phyloP scores from a whole-genome alignment of 176 grass and related monocot species.

The Tuctoria greenei region DNA sequence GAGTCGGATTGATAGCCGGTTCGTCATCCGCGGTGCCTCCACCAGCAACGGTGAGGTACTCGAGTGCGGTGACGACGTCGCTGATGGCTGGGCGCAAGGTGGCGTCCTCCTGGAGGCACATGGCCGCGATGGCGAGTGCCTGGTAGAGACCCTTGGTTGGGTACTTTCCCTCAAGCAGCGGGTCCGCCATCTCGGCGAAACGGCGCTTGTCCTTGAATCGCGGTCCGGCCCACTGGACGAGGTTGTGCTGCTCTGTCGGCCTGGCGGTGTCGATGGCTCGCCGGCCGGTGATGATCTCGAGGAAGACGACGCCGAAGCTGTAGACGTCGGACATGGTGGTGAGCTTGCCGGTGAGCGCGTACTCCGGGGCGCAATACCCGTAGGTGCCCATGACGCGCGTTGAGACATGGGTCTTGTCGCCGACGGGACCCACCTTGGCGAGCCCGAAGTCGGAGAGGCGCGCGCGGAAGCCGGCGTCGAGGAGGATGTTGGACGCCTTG shows the following conservation, averaged over 20 bases:
- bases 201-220: slow-evolving; percentile 47
- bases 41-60: slow-evolving; percentile 45
- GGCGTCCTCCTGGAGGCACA: slow-evolving; percentile 58
- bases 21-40: not conserved
- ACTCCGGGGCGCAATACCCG: slow-evolving; percentile 61
- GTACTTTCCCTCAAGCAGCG: slow-evolving; percentile 26
- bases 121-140: slow-evolving; percentile 52
- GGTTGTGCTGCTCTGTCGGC: slow-evolving; percentile 33
- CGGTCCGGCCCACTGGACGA: slow-evolving; percentile 37
- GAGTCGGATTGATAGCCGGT: not conserved
- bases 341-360: slow-evolving; percentile 53
- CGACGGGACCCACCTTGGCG: slow-evolving; percentile 46
- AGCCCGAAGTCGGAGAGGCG: slow-evolving; percentile 55
- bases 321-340: slow-evolving; percentile 57
- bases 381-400: slow-evolving; percentile 68
- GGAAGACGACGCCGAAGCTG: slow-evolving; percentile 60
- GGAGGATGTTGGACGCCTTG: slow-evolving; percentile 94
- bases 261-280: slow-evolving; percentile 33
- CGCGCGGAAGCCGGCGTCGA: slow-evolving; percentile 39
- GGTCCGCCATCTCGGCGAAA: slow-evolving; percentile 48
- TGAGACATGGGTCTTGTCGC: slow-evolving; percentile 52
- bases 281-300: slow-evolving; percentile 48
- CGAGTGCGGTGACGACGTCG: slow-evolving; percentile 53
- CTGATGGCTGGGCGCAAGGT: slow-evolving; percentile 47
- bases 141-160: slow-evolving; percentile 52